These are phyloP conservation scores for Rheum nobile DNA, from an alignment of 148 eudicot genomes.

Conservation along the genomic window DNA sequence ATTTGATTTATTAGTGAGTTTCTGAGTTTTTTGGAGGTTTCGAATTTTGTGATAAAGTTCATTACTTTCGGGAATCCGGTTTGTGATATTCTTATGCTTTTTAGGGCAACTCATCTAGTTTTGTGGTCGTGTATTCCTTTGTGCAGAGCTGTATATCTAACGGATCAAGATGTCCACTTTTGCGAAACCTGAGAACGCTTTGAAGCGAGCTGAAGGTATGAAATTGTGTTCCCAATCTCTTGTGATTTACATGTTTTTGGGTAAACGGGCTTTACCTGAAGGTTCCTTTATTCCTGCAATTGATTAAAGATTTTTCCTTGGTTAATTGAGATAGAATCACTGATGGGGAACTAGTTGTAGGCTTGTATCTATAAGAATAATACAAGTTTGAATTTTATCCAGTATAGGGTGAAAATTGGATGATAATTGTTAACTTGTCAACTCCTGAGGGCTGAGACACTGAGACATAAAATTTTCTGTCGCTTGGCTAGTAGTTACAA, in stretches of 20 bases:
- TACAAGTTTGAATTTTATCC: no score
- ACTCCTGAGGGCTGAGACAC: neutral
- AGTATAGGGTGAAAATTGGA: no score
- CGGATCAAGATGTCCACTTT: conserved; percentile 42
- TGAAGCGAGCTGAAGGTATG: conserved; percentile 71
- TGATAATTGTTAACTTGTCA: neutral
- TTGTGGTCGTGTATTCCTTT: neutral
- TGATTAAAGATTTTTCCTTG: neutral
- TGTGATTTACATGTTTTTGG: neutral
- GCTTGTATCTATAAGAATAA: no score
- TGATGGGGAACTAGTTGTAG: neutral
- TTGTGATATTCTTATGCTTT: neutral
- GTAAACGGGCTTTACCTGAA: neutral
- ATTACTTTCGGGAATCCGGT: neutral
- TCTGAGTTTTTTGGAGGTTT: neutral
- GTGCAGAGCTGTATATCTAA: neutral
- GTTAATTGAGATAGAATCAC: neutral
- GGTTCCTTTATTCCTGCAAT: neutral
- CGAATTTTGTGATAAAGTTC: neutral
- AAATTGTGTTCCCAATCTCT: neutral
- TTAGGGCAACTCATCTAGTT: neutral
- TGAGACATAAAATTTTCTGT: neutral
- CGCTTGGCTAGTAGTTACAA: neutral
- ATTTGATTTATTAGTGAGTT: neutral
- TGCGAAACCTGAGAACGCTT: conserved; percentile 62